Conservation (phyloP, 140 eudicot species). For the Stevia rebaudiana region DNA sequence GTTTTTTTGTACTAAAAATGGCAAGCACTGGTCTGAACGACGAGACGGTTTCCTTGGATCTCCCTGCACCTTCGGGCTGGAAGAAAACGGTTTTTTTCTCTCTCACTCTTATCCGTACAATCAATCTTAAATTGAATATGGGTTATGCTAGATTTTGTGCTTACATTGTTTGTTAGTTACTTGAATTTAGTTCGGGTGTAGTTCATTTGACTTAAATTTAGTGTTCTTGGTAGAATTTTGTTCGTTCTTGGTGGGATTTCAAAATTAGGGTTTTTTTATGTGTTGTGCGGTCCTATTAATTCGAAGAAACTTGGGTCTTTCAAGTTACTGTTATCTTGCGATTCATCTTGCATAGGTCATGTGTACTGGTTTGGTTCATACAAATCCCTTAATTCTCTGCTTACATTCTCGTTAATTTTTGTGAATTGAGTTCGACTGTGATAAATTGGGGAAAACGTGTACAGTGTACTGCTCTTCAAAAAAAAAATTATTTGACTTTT, state of each 20-base stretch:
- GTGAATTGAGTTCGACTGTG: constrained; percentile 6
- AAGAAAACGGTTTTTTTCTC: constrained; percentile 50
- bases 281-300: background rate
- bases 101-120: too few species aligned
- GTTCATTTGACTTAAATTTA: background rate
- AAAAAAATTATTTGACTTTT: background rate
- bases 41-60: constrained; percentile 50
- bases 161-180: constrained; percentile 11
- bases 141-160: constrained; percentile 7
- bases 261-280: constrained; percentile 25
- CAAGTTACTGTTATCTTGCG: background rate
- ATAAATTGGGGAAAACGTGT: constrained; percentile 7
- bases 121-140: background rate
- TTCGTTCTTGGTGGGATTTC: constrained; percentile 2
- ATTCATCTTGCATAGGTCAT: background rate
- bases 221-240: constrained; percentile 20
- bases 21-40: constrained; percentile 39
- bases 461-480: background rate
- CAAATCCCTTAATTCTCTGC: background rate
- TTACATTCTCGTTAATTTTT: constrained; percentile 1
- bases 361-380: background rate
- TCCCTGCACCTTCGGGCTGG: constrained; percentile 79
- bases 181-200: constrained; percentile 11
- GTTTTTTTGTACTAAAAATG: constrained; percentile 33
- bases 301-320: constrained; percentile 14